These are phyloP conservation scores for Calonectria naviculata DNA, from an alignment of 2,329 filamentous ascomycete species.

Conservation along the genomic window DNA sequence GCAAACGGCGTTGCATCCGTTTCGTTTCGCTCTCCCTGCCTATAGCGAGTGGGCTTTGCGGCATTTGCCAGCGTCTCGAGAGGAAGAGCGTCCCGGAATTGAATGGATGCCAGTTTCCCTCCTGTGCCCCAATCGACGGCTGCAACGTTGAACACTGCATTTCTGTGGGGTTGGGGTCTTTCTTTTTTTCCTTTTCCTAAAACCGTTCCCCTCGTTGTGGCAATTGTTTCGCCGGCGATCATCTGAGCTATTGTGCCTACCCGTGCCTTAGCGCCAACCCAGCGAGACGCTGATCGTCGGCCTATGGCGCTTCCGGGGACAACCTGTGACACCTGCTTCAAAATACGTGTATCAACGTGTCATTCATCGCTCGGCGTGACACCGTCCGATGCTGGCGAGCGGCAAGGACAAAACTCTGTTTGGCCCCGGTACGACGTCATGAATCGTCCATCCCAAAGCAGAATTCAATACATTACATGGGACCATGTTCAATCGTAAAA, in stretches of 20 bases:
- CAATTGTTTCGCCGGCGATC: slow-evolving; percentile 11
- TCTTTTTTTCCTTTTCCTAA: background rate
- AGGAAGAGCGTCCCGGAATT: background rate
- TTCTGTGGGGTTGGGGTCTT: background rate
- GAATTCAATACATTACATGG: background rate
- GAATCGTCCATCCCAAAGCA: background rate
- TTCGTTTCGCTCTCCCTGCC: slow-evolving; percentile 3
- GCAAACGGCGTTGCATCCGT: slow-evolving; percentile 1
- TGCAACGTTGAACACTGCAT: background rate
- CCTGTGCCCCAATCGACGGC: background rate
- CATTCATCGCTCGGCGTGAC: background rate
- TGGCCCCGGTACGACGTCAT: background rate
- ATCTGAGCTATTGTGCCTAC: slow-evolving; percentile 7
- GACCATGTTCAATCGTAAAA: background rate
- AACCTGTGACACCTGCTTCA: slow-evolving; percentile 17
- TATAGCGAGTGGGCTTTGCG: background rate
- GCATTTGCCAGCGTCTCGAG: background rate
- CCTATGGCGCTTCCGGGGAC: background rate
- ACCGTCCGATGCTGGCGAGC: background rate
- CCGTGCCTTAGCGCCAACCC: slow-evolving; percentile 16
- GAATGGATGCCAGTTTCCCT: background rate
- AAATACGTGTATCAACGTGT: background rate
- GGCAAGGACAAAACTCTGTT: background rate
- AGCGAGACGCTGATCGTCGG: slow-evolving; percentile 18
- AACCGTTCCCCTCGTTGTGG: background rate